Evolutionary conservation across 2,329 filamentous ascomycete species (phyloP), one percentile per base, ranked within the genome.

Genomic region (Neoascochyta sp.): DNA sequence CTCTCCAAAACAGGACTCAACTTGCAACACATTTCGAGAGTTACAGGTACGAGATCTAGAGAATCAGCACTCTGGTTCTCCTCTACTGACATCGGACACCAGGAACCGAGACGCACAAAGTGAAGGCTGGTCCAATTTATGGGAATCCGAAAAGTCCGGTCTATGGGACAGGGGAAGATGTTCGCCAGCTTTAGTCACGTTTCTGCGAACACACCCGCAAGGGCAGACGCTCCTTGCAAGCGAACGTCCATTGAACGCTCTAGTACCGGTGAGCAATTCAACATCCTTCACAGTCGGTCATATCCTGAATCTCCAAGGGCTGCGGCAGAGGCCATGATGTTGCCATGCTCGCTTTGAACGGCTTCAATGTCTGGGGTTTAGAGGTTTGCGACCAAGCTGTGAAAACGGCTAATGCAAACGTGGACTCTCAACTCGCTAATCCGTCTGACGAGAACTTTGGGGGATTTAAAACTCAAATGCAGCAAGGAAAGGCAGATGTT

Each of bases 271-370:
- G 36, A 11, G 34, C 22, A 23, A 7, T 13, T 19, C n/a, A n/a
- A n/a, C n/a, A n/a, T n/a, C n/a, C n/a, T n/a, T n/a, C n/a, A n/a
- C n/a, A n/a, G n/a, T n/a, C n/a, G n/a, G n/a, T n/a, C n/a, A n/a
- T n/a, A n/a, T n/a, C n/a, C n/a, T n/a, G n/a, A n/a, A n/a, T n/a
- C 15, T 12, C 14, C 11, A 17, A 47, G 3, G 86, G 84, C 9
- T 92, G 86, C 59, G 86, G 86, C 1, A 72, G 75, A 24, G 87
- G 86, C 6, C 80, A 89, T 53, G 86, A 93, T 64, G 85, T 85
- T 2, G 67, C 86, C 9, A 70, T 92, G 17, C 69, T 93, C 22
- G 75, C 78, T 26, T 74, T 76, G 9, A 76, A 80, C 50, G 86
- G 86, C 3, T 88, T 83, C 58, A 79, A 90, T 58, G 78, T 79